Evolutionary conservation across 768 basidiomycete species (phyloP), one percentile per base, ranked within the genome.

Genomic region (Thelephora aurantiotincta): DNA sequence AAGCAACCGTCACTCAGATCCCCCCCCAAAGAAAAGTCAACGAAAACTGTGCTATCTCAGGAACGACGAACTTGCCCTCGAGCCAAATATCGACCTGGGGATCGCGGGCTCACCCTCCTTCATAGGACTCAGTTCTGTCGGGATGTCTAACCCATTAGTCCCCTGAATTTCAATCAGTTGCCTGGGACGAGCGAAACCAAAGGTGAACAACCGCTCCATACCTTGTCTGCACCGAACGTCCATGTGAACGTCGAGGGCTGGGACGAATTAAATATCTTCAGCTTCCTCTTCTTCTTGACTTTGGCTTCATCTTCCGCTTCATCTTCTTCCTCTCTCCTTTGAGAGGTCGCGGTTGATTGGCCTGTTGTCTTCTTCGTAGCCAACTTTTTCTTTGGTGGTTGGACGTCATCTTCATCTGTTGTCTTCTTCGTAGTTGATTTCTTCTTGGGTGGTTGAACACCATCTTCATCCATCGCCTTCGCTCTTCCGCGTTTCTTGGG

Each of bases 81-180:
- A 30, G 11, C 11, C 35, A 18, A 45, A 45, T 34, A 45, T 41
- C 11, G 49, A 50, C 26, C 49, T 18, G 11, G 49, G 53, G 12
- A 78, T 78, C 16, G 75, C 68, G 19, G 60, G 63, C 5, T 74
- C 71, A 1, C 68, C 64, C 37, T 73, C 71, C 51, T 78, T 81
- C 47, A 86, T 69, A 11, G 83, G 83, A 2, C 81, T 83, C 18
- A 86, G 63, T 33, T 66, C 64, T 0, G 74, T 78, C 11, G 83
- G 83, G 55, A 86, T 86, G 46, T 75, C 69, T 41, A 84, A 56
- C 0, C 66, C 72, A 35, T 63, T 63, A 34, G 64, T 65, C 18
- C 55, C 66, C 54, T 64, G 18, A 5, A 44, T 11, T 5, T 2
- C 35, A 9, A 35, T 22, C 18, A 18, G 22, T 20, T n/a, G n/a